Percentiles rank a stretch among this genome's conserved stretches.
These are phyloP conservation scores for Chalciporus piperatus DNA, from an alignment of 768 basidiomycete genomes.

Conservation along the genomic window DNA sequence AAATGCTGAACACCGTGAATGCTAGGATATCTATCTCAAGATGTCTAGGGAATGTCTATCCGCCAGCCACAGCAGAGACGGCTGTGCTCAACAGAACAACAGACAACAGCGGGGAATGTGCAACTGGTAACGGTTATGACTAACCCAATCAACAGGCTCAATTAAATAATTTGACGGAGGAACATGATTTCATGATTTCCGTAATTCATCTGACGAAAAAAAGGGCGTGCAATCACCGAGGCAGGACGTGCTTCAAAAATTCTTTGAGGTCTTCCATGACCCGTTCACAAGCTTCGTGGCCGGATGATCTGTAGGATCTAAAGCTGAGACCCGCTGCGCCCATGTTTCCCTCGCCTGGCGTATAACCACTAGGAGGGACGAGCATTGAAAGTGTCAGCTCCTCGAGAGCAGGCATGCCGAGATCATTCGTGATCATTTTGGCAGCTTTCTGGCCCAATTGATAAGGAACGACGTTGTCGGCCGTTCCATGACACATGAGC, in stretches of 20 bases:
- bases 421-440: constrained; percentile 49
- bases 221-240: constrained; percentile 19
- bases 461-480: constrained; percentile 70
- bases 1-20: no score
- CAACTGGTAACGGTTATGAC: not conserved
- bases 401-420: constrained; percentile 47
- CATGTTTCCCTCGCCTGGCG: constrained; percentile 16
- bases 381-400: constrained; percentile 35
- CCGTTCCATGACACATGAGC: constrained; percentile 84
- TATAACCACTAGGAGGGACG: constrained; percentile 18
- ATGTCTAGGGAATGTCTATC: no score
- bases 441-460: constrained; percentile 52
- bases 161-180: not conserved
- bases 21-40: no score
- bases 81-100: no score
- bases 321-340: constrained; percentile 55
- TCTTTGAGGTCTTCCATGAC: constrained; percentile 69
- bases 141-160: not conserved
- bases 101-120: no score
- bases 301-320: constrained; percentile 63
- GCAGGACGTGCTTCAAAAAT: constrained; percentile 66
- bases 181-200: not conserved
- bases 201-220: not conserved
- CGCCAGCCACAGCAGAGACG: no score
- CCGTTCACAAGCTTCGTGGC: constrained; percentile 59